Evolutionary conservation across 305 asterid genomes (phyloP).

Genomic region (Rubia tinctorum): DNA sequence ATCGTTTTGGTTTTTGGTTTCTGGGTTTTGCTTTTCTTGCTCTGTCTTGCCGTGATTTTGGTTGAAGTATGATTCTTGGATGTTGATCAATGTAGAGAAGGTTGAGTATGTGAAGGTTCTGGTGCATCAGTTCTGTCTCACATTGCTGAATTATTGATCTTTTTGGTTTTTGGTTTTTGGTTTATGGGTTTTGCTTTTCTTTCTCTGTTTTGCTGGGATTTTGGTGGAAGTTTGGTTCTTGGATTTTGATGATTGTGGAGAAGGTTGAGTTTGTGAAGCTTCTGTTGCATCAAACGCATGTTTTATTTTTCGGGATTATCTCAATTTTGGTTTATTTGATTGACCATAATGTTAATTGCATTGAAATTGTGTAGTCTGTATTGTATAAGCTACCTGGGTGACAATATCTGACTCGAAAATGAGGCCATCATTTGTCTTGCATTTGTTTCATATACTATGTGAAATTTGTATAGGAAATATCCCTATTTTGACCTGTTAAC

Average conservation of each 20-base stretch:
- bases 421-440: neutral
- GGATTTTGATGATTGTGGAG: neutral
- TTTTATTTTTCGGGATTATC: neutral
- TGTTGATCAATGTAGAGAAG: constrained; percentile 39
- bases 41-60: neutral
- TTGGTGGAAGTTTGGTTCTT: neutral
- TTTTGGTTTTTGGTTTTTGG: no score
- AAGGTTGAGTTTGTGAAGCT: neutral
- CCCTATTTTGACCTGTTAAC: neutral
- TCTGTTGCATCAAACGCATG: neutral
- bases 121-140: no score
- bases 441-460: neutral
- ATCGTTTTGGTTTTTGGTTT: neutral
- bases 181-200: neutral
- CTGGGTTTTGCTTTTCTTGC: neutral
- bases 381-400: neutral
- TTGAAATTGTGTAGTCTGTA: neutral
- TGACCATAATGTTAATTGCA: neutral
- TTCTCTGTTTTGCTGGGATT: neutral
- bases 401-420: neutral
- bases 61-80: constrained; percentile 36
- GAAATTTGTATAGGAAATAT: neutral
- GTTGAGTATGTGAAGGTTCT: no score
- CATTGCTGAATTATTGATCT: no score
- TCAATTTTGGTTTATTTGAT: neutral